Percentiles rank a stretch among this genome's conserved stretches.
Conservation (phyloP, 2,329 filamentous ascomycete genomes). For the Coleophoma crateriformis region DNA sequence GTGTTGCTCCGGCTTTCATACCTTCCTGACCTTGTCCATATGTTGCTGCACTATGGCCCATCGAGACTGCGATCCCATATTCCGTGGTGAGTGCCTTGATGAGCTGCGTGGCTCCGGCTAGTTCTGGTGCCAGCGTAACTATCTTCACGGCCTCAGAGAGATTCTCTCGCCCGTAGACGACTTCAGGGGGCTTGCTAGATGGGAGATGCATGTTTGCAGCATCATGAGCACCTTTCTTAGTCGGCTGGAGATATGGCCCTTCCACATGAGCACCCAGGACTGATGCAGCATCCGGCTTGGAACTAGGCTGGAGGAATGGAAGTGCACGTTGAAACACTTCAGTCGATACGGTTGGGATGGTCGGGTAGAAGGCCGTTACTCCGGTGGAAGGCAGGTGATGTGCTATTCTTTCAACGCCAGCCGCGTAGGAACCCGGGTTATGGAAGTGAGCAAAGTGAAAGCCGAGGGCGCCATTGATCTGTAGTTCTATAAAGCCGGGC, state of each 20-base stretch:
- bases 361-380: conserved; percentile 48
- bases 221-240: conserved; percentile 47
- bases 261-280: conserved; percentile 51
- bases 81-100: conserved; percentile 33
- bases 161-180: conserved; percentile 39
- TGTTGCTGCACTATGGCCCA: conserved; percentile 41
- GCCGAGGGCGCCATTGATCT: conserved; percentile 41
- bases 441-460: conserved; percentile 48
- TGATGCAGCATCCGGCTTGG: conserved; percentile 36
- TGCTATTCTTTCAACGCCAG: conserved; percentile 39
- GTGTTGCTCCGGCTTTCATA: conserved; percentile 40
- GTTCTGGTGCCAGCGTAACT: conserved; percentile 46
- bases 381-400: conserved; percentile 42
- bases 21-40: conserved; percentile 38
- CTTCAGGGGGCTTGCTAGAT: conserved; percentile 11
- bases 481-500: conserved; percentile 49
- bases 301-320: conserved; percentile 37
- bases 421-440: conserved; percentile 29
- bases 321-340: conserved; percentile 38
- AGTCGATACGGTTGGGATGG: conserved; percentile 42
- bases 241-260: conserved; percentile 47
- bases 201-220: conserved; percentile 20
- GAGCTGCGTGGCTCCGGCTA: conserved; percentile 33
- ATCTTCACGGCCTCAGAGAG: conserved; percentile 37
- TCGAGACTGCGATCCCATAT: conserved; percentile 20